Evolutionary conservation across 1,139 yeast genomes (phyloP).

Genomic region (Lodderomyces orthopsilosis): DNA sequence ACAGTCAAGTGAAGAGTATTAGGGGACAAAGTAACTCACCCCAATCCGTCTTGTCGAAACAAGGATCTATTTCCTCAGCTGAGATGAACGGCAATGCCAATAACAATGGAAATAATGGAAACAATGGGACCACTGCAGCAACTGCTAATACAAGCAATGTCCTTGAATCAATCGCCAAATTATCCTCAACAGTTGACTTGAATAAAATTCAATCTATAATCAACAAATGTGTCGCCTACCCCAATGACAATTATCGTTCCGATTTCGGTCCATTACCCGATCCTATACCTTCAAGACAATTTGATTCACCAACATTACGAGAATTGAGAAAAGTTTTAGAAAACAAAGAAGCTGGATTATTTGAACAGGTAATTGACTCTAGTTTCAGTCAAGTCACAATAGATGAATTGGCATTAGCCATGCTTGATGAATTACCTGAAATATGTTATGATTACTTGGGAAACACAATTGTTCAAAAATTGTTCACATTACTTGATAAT

Average conservation of each 20-base stretch:
- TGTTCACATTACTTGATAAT: constrained; percentile 63
- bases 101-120: too few relatives aligned
- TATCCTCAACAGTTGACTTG: constrained; percentile 22
- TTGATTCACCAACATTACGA: constrained; percentile 80
- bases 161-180: constrained; percentile 23
- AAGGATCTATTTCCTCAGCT: not conserved
- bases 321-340: constrained; percentile 59
- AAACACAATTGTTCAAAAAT: constrained; percentile 90
- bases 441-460: constrained; percentile 92
- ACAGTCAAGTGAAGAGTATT: not conserved
- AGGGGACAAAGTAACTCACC: not conserved
- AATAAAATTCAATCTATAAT: constrained; percentile 33
- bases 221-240: constrained; percentile 28
- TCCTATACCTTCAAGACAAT: constrained; percentile 60
- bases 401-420: constrained; percentile 79
- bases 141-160: constrained; percentile 21
- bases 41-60: not conserved
- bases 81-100: not conserved
- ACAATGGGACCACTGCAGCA: constrained; percentile 5
- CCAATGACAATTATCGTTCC: constrained; percentile 35
- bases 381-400: constrained; percentile 36
- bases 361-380: constrained; percentile 8
- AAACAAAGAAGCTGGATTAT: constrained; percentile 28
- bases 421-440: constrained; percentile 89
- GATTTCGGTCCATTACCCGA: constrained; percentile 74